Base-by-base conservation (phyloP, 305 asterid species). In the Fraxinus latifolia region DNA sequence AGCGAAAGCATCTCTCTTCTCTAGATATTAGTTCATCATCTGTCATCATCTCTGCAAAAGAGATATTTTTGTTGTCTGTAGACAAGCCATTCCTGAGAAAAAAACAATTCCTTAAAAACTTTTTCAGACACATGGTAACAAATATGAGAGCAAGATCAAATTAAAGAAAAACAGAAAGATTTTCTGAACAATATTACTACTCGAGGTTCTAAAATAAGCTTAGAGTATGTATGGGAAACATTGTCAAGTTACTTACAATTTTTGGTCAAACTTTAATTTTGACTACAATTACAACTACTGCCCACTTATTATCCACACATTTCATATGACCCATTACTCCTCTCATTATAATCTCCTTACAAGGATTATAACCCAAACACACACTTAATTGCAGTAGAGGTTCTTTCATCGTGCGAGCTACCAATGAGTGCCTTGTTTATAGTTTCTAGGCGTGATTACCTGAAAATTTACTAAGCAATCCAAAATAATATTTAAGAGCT, bases 1-100 rank as follows among this genome's bases (percentile, higher is more conserved):
- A 89, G 36, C 98, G 97, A 81, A 94, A 95, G 88, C 99, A 95
- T 86, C 99, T 94, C 87, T 95, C 98, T 87, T 95, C 99, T 89
- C 99, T 87, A n/a, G 99, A 94, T 82, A 94, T 92, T 80, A 83
- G 89, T 84, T 92, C 98, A 39, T 95, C 99, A 77, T 95, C 98
- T 5, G 98, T 90, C 97, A 94, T 94, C 98, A 95, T 95, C 89
- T 92, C 97, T 23, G 98, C 99, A 77, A 85, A 95, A 44, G 95
- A 92, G 67, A 91, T 77, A 90, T 92, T 95, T 82, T 91, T 92
- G 91, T 74, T 91, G 91, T 94, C 97, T 3, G 96, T 87, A 31
- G 99, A 94, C 91, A 95, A 91, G 65, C 98, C 99, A 89, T 87
- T 95, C 93, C 99, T 95, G 94, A 60, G 72, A 37, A 82, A 77